phyloP scores from a whole-genome alignment of 1,284 basidiomycete species.

The Ustilago hordei region DNA sequence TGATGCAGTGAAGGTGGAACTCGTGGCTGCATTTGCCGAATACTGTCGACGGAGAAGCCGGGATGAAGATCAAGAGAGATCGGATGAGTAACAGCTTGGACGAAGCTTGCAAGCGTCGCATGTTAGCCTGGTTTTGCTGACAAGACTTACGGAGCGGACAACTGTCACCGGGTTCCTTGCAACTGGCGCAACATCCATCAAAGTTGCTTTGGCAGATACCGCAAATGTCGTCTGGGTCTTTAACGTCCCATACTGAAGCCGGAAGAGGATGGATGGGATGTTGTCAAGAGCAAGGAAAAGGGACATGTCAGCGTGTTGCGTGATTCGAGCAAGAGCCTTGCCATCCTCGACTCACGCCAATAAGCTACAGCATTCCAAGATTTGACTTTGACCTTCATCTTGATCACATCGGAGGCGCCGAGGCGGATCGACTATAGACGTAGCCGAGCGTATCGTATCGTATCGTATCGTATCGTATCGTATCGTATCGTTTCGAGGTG shows the following conservation, averaged over 20 bases:
- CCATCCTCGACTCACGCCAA: constrained; percentile 60
- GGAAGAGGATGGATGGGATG: neutral
- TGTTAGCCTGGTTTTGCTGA: neutral
- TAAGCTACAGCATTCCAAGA: constrained; percentile 66
- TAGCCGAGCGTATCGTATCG: neutral
- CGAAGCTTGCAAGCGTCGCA: neutral
- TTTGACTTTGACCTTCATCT: constrained; percentile 67
- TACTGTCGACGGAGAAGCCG: constrained; percentile 42
- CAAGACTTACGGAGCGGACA: constrained; percentile 60
- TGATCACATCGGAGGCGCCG: constrained; percentile 17
- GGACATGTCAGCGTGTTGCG: neutral
- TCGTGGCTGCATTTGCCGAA: constrained; percentile 68
- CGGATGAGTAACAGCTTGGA: neutral
- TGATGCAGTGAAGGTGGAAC: constrained; percentile 69
- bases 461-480: neutral
- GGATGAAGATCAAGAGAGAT: too few species aligned
- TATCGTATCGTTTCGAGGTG: neutral
- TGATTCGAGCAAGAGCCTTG: neutral
- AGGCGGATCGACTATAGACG: neutral
- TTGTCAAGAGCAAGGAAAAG: constrained; percentile 77
- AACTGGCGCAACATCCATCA: constrained; percentile 67
- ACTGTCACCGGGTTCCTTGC: constrained; percentile 65
- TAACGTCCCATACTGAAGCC: constrained; percentile 64
- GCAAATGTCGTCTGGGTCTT: constrained; percentile 68
- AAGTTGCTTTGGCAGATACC: constrained; percentile 69